Evolutionary conservation across 495 filamentous ascomycete species (phyloP), one percentile per base, ranked within the genome.

Genomic region (Podospora tetraspora): DNA sequence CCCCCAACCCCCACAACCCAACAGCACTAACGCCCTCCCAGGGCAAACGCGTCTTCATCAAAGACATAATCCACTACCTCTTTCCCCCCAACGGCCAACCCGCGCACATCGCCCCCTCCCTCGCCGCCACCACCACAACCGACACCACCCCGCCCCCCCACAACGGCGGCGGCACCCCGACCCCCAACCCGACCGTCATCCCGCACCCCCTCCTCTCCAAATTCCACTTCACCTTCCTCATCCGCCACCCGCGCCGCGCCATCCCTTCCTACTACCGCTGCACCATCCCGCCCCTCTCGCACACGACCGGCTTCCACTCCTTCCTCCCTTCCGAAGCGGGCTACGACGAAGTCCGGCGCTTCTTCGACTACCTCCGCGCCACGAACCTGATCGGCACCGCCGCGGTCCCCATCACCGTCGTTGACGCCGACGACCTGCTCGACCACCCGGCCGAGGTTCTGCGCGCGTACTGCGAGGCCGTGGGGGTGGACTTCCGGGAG

Each of bases 171-270:
- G 37, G 66, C 61, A 73, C 72, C 37, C 66, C 72, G 61, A 72
- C 69, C 32, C 68, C 68, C 61, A 73, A 90, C 65, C 87, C 87
- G 16, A 96, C 94, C 9, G 89, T 96, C 19, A 77, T 97, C 62
- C 95, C 95, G 16, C 76, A 83, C 3, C 83, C 83, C 21, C 75
- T 92, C 62, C 82, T 97, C 56, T 79, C 83, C 68, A 76, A 84
- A 63, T 97, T 96, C 82, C 92, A 97, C 73, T 97, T 93, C 83
- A 91, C 93, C n/a, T 97, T 99, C 82, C 84, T 99, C 52, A 97
- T 99, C 82, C 93, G 95, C 62, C 92, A 97, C 79, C 95, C 95
- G 30, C 87, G 90, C 63, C 84, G 82, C 75, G 91, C 91, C 69
- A 92, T 98, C 71, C 95, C 95, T 3, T 92, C 89, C 61, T 98